A percentile compares a stretch with the other conserved stretches of the same genome.
Evolutionary conservation across 257 asterid species (phyloP).

Genomic region (Solanum habrochaites): DNA sequence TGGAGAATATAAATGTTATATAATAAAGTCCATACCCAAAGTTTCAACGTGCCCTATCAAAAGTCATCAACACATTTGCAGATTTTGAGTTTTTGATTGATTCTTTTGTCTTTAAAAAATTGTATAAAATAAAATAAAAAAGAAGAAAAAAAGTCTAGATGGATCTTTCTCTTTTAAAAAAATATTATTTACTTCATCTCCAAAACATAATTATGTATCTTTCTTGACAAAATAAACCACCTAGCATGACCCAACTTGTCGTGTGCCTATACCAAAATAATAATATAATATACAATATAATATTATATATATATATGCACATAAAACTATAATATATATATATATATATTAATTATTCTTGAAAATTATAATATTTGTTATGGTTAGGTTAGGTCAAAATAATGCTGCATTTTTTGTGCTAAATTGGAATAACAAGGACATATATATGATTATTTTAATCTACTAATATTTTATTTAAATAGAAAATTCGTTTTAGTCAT

Average conservation of each 20-base stretch:
- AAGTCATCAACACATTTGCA: slow-evolving; percentile 1
- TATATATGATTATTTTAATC: slow-evolving; percentile 9
- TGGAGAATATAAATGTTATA: not conserved
- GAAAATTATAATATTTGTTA: not conserved
- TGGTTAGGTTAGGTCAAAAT: slow-evolving; percentile 32
- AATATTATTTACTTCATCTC: not conserved
- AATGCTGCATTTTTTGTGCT: slow-evolving; percentile 23
- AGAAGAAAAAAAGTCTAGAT: not conserved
- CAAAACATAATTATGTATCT: slow-evolving; percentile 13
- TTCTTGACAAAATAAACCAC: slow-evolving; percentile 9
- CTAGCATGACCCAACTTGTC: slow-evolving; percentile 32
- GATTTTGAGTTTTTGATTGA: slow-evolving; percentile 3
- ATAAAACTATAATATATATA: not conserved
- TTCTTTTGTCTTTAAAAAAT: slow-evolving; percentile 10
- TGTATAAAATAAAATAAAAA: not conserved
- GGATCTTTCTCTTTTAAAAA: slow-evolving; percentile 26
- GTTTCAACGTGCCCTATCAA: slow-evolving; percentile 1
- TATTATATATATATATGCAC: not conserved
- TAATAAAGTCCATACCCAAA: not conserved
- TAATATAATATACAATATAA: not conserved
- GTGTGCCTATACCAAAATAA: slow-evolving; percentile 39
- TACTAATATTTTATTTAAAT: not conserved
- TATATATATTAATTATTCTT: not conserved
- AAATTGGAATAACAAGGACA: slow-evolving; percentile 3
- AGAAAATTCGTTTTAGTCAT: slow-evolving; percentile 13